A percentile compares a stretch with the other conserved stretches of the same genome.
These are phyloP conservation scores for Saposhnikovia divaricata DNA, from an alignment of 129 eudicot species.

Conservation along the genomic window DNA sequence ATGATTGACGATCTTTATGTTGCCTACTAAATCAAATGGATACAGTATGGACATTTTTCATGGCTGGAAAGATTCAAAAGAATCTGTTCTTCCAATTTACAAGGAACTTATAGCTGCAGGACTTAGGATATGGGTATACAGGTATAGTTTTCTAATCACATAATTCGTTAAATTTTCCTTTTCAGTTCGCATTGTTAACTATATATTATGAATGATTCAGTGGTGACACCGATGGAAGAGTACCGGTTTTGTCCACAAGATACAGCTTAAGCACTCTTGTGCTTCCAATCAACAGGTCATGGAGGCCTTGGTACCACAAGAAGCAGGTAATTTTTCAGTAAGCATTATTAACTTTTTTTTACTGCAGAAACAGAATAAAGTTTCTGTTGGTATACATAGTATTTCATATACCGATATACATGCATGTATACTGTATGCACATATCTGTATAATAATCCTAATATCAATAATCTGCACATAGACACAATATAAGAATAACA, in stretches of 20 bases:
- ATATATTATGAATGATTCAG: slow-evolving; percentile 25
- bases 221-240: slow-evolving; percentile 99
- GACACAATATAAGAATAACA: neutral
- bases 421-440: neutral
- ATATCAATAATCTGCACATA: neutral
- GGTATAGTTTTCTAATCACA: slow-evolving; percentile 32
- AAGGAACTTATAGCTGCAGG: slow-evolving; percentile 80
- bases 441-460: neutral
- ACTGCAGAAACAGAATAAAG: too few relatives aligned
- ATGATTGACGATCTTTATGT: neutral
- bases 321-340: slow-evolving; percentile 45
- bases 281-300: slow-evolving; percentile 60
- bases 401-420: neutral
- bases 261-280: slow-evolving; percentile 74
- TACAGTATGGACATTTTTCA: slow-evolving; percentile 65
- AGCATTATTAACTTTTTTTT: neutral
- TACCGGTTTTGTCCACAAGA: slow-evolving; percentile 85
- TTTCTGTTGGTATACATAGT: neutral
- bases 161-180: neutral
- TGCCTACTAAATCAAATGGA: neutral
- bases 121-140: slow-evolving; percentile 87
- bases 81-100: slow-evolving; percentile 84
- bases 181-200: neutral
- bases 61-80: slow-evolving; percentile 57
- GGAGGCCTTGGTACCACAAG: slow-evolving; percentile 99